Percentiles rank a stretch among this genome's conserved stretches.
These are phyloP conservation scores for Kwoniella mangroviensis DNA, from an alignment of 768 basidiomycete species.

Conservation along the genomic window DNA sequence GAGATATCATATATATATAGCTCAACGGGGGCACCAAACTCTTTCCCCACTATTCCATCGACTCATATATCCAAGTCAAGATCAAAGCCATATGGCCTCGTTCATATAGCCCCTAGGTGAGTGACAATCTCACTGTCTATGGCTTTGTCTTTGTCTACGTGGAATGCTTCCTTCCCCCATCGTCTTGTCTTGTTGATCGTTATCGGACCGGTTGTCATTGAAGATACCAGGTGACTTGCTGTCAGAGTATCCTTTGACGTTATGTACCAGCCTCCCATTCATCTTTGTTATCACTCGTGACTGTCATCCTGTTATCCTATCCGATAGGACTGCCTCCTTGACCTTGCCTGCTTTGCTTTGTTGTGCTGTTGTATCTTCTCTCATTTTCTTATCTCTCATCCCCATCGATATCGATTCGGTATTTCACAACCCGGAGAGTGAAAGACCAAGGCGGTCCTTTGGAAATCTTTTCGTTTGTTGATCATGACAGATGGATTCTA, in stretches of 20 bases:
- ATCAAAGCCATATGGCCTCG: constrained; percentile 23
- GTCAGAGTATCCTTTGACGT: neutral
- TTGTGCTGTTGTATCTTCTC: neutral
- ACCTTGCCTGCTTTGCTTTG: neutral
- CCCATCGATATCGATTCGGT: neutral
- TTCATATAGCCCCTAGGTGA: constrained; percentile 22
- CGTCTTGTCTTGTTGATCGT: neutral
- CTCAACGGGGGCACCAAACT: constrained; percentile 13
- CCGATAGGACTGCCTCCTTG: neutral
- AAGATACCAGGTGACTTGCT: neutral
- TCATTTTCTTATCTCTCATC: constrained; percentile 7
- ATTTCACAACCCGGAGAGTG: neutral
- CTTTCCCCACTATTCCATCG: constrained; percentile 4
- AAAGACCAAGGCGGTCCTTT: neutral
- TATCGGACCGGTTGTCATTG: neutral
- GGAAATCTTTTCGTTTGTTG: neutral
- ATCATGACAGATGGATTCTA: neutral
- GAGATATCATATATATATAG: constrained; percentile 3
- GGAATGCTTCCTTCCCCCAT: neutral
- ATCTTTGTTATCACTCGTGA: constrained; percentile 9
- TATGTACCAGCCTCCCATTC: neutral
- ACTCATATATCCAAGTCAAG: neutral
- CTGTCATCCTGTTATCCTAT: neutral
- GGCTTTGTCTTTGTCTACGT: neutral
- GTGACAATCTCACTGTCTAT: constrained; percentile 4